Percentiles rank a stretch among this genome's conserved stretches.
phyloP scores from a whole-genome alignment of 176 grass and related monocot genomes.

The Pontederia paniculata region DNA sequence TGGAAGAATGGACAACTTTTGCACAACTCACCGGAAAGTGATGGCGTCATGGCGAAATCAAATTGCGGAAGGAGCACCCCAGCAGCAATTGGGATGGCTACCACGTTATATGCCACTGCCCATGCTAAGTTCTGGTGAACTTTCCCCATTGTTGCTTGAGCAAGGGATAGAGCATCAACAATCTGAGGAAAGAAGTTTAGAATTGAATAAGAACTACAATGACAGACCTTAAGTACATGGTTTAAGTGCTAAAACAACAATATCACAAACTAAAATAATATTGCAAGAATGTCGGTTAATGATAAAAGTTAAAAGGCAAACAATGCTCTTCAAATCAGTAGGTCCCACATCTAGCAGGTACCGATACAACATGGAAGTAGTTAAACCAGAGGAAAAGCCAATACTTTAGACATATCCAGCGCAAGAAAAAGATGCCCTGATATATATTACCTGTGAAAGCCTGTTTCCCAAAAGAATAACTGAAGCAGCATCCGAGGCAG shows the following conservation, averaged over 20 bases:
- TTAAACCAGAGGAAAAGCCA: neutral
- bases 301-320: no score
- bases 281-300: no score
- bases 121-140: conserved; percentile 91
- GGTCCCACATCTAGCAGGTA: neutral
- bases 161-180: conserved; percentile 62
- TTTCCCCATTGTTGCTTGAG: conserved; percentile 85
- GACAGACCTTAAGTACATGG: neutral
- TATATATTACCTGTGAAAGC: conserved; percentile 54
- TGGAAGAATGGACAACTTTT: neutral
- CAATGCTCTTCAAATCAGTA: neutral
- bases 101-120: conserved; percentile 83
- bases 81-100: conserved; percentile 62
- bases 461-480: conserved; percentile 83
- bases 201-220: neutral
- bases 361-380: neutral
- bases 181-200: conserved; percentile 27
- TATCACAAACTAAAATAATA: neutral
- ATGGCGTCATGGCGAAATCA: conserved; percentile 95
- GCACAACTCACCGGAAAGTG: conserved; percentile 50
- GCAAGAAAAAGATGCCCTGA: neutral
- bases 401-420: neutral
- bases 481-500: conserved; percentile 83
- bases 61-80: conserved; percentile 69
- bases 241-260: no score